Evolutionary conservation across 352 stramenopile species (phyloP), one percentile per base, ranked within the genome.

Genomic region (Phytophthora idaei): DNA sequence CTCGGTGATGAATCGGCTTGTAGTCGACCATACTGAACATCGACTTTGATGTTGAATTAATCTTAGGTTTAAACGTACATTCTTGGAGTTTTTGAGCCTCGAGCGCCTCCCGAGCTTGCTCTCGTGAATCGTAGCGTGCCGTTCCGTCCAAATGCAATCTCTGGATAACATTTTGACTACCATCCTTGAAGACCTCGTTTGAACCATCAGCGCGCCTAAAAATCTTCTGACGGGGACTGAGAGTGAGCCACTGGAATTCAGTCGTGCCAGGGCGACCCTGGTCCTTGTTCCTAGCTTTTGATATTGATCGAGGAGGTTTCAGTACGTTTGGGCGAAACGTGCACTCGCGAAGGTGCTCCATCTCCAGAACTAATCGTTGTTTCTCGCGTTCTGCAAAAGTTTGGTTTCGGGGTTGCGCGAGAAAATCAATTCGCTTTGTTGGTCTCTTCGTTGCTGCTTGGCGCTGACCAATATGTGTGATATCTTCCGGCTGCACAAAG

Each of bases 51-150:
- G 57, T 63, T 4, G 61, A 32, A 46, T 93, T 94, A 60, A 92
- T 92, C 32, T 74, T 66, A 6, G 87, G 84, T 11, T 76, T 78
- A 55, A 94, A 94, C 1, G 84, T 93, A 45, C 84, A 94, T 25
- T 85, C 73, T 14, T 74, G 62, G 21, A 94, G 47, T 12, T 71
- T 41, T 8, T 85, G 71, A 12, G 70, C 64, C 34, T 93, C 87
- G 2, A 93, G 62, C 5, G 64, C 67, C 21, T 79, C 67, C 14
- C 84, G 78, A 14, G 78, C 76, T 37, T 65, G 74, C 27, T 92
- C 79, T 37, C 84, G 80, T 11, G 71, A 71, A 36, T 92, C 80
- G 41, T 91, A 90, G 11, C 78, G 77, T 11, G 51, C 11, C 10
- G 74, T 81, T 17, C 83, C 77, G 42, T 94, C 84, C 17, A 91